Base-by-base conservation (phyloP, 768 basidiomycete genomes). In the Lentinula edodes region DNA sequence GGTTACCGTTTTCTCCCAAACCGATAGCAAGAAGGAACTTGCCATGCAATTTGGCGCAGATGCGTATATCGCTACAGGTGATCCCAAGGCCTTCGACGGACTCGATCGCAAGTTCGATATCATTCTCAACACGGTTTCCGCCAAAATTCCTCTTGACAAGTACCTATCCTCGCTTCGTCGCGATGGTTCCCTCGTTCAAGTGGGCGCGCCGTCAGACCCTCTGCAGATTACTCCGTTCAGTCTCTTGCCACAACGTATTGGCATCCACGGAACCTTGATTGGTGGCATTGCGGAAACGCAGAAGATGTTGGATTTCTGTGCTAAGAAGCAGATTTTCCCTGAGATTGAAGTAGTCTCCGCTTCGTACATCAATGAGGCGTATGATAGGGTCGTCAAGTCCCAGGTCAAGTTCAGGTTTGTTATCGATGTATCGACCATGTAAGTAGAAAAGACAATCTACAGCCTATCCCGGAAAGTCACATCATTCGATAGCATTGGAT, bases 1-100 rank as follows among this genome's bases (percentile, higher is more conserved):
- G 55, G 81, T 83, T 57, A 75, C 73, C 54, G 82, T 80, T 10
- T 79, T 83, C 71, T 76, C 79, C 0, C 80, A 81, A 66, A 72
- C 73, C 18, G 66, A 73, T 38, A 66, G 65, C 63, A 83, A 83
- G 70, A 70, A 73, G 62, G 77, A 75, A 0, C 81, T 83, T 64
- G 78, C 77, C 43, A 69, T 76, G 66, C 75, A 78, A 68, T 74
- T 84, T 69, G 82, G 83, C 5, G 83, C 82, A 0, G 72, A 70
- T 38, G 69, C 76, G 45, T 74, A 79, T 64, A 69, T 81, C 46
- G 70, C 74, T 53, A 81, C 80, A 6, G 59, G 60, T 63, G 72
- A 77, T 72, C 7, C 73, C 75, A 64, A 78, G 66, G 72, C 73
- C 70, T 43, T 69, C 60, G 62, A 71, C 65, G 54, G 63, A 2